Evolutionary conservation across 2,329 filamentous ascomycete species (phyloP).

Genomic region (Samsoniella hepiali): DNA sequence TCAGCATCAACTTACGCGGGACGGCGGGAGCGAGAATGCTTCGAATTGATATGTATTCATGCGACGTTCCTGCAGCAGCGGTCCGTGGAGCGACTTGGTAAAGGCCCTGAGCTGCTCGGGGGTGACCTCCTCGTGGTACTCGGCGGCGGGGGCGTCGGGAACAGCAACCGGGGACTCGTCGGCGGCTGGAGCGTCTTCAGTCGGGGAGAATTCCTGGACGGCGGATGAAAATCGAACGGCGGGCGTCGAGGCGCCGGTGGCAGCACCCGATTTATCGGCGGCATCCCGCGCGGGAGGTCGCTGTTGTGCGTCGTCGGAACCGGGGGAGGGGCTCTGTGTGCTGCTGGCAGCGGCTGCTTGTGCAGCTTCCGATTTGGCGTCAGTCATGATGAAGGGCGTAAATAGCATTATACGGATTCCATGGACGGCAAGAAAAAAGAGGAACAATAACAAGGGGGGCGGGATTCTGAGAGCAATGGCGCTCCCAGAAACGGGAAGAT

Average conservation of each 20-base stretch:
- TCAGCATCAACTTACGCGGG: slow-evolving; percentile 61
- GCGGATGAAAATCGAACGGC: slow-evolving; percentile 70
- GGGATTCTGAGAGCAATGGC: background rate
- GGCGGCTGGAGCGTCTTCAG: slow-evolving; percentile 26
- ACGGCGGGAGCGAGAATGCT: slow-evolving; percentile 81
- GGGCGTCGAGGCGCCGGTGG: slow-evolving; percentile 30
- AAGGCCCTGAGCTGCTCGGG: slow-evolving; percentile 68
- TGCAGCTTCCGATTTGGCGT: slow-evolving; percentile 15
- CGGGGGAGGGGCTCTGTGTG: background rate
- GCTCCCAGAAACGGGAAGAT: background rate
- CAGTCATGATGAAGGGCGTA: slow-evolving; percentile 18
- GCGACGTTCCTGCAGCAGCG: slow-evolving; percentile 75
- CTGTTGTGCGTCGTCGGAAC: slow-evolving; percentile 24
- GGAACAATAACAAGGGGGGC: background rate
- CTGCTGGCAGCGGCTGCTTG: background rate
- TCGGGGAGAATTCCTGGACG: slow-evolving; percentile 61
- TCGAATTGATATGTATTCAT: slow-evolving; percentile 88
- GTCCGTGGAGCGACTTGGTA: slow-evolving; percentile 67
- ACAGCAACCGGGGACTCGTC: slow-evolving; percentile 24
- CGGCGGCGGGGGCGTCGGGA: slow-evolving; percentile 25
- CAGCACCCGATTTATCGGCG: slow-evolving; percentile 24
- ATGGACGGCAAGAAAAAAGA: background rate
- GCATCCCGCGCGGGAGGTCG: slow-evolving; percentile 4
- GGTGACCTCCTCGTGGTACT: slow-evolving; percentile 44
- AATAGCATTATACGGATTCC: slow-evolving; percentile 1